These are phyloP conservation scores for Alternaria sp. DNA, from an alignment of 2,329 filamentous ascomycete genomes.

Conservation along the genomic window DNA sequence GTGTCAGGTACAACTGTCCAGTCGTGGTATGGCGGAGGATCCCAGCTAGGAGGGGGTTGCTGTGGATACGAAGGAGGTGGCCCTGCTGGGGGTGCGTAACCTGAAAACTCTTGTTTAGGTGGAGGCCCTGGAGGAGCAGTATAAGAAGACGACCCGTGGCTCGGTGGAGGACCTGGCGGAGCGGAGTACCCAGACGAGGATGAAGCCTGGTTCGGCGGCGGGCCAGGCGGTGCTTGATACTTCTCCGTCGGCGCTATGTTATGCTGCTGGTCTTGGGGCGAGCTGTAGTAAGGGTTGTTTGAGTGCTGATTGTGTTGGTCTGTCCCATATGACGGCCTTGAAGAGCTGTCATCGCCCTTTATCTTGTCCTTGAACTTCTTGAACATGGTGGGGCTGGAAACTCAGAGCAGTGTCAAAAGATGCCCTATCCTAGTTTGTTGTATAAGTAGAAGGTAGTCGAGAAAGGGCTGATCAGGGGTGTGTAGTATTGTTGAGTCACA, in stretches of 20 bases:
- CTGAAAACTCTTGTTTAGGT: constrained; percentile 28
- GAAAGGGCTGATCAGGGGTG: background rate
- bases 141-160: constrained; percentile 28
- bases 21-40: constrained; percentile 68
- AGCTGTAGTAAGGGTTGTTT: constrained; percentile 33
- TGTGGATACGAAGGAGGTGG: constrained; percentile 34
- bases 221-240: constrained; percentile 39
- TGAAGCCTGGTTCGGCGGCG: constrained; percentile 33
- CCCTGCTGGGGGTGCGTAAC: constrained; percentile 36
- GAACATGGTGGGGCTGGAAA: constrained; percentile 31
- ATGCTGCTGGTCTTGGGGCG: constrained; percentile 23
- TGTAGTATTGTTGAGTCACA: background rate
- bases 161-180: constrained; percentile 27
- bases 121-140: constrained; percentile 25
- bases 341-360: constrained; percentile 34
- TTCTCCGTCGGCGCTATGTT: constrained; percentile 25
- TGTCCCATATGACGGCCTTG: constrained; percentile 19
- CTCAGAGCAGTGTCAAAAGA: background rate
- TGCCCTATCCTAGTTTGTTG: background rate
- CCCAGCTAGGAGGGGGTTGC: constrained; percentile 44
- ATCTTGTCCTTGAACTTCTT: constrained; percentile 46
- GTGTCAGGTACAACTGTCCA: constrained; percentile 78
- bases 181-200: constrained; percentile 25
- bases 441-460: background rate
- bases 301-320: constrained; percentile 32